These are phyloP conservation scores for Fraxinus albicans DNA, from an alignment of 305 asterid species.

Conservation along the genomic window DNA sequence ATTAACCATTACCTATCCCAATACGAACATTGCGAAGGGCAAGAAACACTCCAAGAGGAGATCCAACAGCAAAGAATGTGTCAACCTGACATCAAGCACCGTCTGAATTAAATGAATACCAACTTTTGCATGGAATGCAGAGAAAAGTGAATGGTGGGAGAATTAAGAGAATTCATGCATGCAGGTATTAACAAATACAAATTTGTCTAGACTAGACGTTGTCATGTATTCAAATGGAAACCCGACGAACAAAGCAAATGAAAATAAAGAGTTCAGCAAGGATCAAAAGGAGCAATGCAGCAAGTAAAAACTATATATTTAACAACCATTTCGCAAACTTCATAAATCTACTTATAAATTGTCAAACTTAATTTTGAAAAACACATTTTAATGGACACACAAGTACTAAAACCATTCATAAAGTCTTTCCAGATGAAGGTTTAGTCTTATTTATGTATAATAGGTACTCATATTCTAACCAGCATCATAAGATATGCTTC, in stretches of 20 bases:
- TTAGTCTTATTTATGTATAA: not conserved
- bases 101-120: slow-evolving; percentile 19
- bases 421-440: not conserved
- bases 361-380: not conserved
- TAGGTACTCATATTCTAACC: not conserved
- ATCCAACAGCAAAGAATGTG: slow-evolving; percentile 92
- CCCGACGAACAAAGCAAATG: not conserved
- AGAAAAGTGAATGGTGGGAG: not conserved
- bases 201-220: not conserved
- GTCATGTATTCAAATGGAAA: not conserved
- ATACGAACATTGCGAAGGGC: slow-evolving; percentile 92
- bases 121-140: slow-evolving; percentile 4
- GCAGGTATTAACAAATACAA: not conserved
- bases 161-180: not conserved
- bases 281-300: slow-evolving; percentile 1
- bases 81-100: slow-evolving; percentile 65
- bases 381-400: not conserved
- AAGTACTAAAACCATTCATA: not conserved
- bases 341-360: not conserved
- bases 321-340: not conserved
- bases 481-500: slow-evolving; percentile 10
- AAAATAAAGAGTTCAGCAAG: slow-evolving; percentile 1
- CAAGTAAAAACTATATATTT: not conserved
- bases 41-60: slow-evolving; percentile 97
- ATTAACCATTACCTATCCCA: slow-evolving; percentile 71